Percentiles rank a stretch among this genome's conserved stretches.
phyloP scores from a whole-genome alignment of 2,329 filamentous ascomycete species.

The Aureobasidium leucospermi region DNA sequence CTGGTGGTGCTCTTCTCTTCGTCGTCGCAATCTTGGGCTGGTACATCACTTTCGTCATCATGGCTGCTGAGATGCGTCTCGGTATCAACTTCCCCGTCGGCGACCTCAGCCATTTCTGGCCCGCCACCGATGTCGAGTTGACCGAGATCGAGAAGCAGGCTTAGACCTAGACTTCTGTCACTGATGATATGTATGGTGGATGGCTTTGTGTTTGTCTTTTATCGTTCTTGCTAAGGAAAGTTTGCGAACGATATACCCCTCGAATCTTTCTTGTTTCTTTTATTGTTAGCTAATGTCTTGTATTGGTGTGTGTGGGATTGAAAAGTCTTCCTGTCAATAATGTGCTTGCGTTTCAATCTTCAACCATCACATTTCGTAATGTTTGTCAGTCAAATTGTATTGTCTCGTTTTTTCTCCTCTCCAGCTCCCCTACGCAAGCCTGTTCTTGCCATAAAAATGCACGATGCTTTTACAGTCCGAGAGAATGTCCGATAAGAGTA shows the following conservation, averaged over 20 bases:
- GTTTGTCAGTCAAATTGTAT: no score
- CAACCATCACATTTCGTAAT: no score
- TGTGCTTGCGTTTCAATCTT: no score
- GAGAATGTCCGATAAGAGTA: no score
- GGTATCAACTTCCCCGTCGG: slow-evolving; percentile 43
- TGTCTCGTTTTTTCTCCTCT: no score
- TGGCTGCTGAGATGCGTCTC: slow-evolving; percentile 47
- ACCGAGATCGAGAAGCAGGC: slow-evolving; percentile 22
- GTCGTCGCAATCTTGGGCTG: slow-evolving; percentile 42
- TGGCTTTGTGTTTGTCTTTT: not conserved
- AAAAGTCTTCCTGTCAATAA: not conserved
- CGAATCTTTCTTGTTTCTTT: not conserved
- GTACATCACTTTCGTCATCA: slow-evolving; percentile 49
- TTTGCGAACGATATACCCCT: not conserved
- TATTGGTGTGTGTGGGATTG: not conserved
- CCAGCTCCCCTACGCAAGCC: no score
- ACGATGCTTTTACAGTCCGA: no score
- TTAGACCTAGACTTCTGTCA: not conserved
- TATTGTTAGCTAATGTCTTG: not conserved
- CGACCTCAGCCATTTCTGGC: slow-evolving; percentile 45
- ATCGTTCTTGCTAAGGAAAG: not conserved
- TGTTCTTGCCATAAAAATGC: no score
- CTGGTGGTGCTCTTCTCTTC: slow-evolving; percentile 35
- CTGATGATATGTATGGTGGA: not conserved
- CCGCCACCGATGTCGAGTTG: slow-evolving; percentile 16